phyloP scores from a whole-genome alignment of 2,329 filamentous ascomycete genomes.

The Delphinella strobiligena region DNA sequence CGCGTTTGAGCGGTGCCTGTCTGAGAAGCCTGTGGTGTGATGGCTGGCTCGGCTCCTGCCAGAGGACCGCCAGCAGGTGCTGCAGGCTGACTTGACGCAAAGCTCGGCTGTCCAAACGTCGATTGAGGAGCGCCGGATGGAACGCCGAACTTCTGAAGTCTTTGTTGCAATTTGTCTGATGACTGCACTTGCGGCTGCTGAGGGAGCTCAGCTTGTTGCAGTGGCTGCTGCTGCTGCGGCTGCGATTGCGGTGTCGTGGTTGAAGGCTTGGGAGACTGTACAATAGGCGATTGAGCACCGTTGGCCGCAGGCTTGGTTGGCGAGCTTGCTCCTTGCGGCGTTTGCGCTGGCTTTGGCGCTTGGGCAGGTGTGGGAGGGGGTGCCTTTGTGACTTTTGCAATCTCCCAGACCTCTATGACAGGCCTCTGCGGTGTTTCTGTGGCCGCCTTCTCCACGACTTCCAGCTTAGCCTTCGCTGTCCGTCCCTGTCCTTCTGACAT shows the following conservation, averaged over 20 bases:
- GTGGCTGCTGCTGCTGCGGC: no score
- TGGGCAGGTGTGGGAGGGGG: conserved; percentile 11
- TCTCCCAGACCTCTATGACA: conserved; percentile 76
- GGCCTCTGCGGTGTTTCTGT: conserved; percentile 74
- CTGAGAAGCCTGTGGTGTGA: conserved; percentile 8
- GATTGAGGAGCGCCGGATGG: conserved; percentile 1
- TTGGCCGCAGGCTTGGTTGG: conserved; percentile 12
- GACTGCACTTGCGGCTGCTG: conserved; percentile 5
- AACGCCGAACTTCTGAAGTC: conserved; percentile 17
- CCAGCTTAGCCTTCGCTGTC: conserved; percentile 59
- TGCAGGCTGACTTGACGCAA: conserved; percentile 6
- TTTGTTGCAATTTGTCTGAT: conserved; percentile 12
- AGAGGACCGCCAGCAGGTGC: conserved; percentile 11
- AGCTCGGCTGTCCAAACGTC: conserved; percentile 13
- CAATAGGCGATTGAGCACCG: conserved; percentile 4
- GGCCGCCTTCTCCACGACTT: conserved; percentile 68
- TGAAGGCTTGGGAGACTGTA: conserved; percentile 1
- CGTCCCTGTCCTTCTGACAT: conserved; percentile 54
- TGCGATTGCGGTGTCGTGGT: conserved; percentile 1
- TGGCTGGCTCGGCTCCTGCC: conserved; percentile 2
- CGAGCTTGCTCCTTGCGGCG: conserved; percentile 3
- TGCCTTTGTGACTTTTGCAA: conserved; percentile 51
- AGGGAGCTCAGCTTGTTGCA: no score
- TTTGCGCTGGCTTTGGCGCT: conserved; percentile 12
- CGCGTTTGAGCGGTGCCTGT: conserved; percentile 12